Conservation (phyloP, 1,139 yeast genomes). For the Suhomyces chickasaworum region DNA sequence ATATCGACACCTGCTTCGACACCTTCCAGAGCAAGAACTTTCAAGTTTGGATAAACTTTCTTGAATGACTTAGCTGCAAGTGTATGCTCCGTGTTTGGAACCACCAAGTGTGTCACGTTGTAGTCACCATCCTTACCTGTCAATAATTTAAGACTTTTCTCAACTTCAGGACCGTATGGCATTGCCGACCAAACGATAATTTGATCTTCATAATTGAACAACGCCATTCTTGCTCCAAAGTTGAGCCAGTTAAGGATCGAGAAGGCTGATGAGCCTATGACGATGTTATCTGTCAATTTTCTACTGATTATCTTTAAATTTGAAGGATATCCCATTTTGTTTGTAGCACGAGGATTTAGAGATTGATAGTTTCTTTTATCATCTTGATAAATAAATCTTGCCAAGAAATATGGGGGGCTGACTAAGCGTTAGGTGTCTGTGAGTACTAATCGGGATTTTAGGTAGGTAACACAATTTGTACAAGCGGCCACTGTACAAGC, state of each 20-base stretch:
- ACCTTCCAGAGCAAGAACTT: conserved; percentile 52
- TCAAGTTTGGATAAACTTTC: conserved; percentile 47
- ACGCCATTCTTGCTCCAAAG: conserved; percentile 65
- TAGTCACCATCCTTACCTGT: conserved; percentile 29
- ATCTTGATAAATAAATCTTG: neutral
- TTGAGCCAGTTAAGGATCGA: conserved; percentile 41
- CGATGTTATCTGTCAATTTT: conserved; percentile 46
- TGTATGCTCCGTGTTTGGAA: conserved; percentile 60
- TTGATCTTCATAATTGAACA: conserved; percentile 40
- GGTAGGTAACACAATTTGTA: no score
- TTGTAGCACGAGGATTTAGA: neutral
- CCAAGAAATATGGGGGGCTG: neutral
- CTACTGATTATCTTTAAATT: conserved; percentile 45
- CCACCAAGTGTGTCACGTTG: conserved; percentile 44
- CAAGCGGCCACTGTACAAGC: no score
- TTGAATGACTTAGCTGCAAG: conserved; percentile 58
- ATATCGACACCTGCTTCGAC: conserved; percentile 27
- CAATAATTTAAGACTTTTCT: conserved; percentile 40
- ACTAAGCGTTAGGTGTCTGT: neutral
- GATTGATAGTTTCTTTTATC: neutral
- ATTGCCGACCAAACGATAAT: conserved; percentile 63
- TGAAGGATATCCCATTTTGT: conserved; percentile 34
- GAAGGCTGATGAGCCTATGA: conserved; percentile 54
- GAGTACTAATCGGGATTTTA: no score
- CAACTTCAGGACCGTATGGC: conserved; percentile 54